A percentile compares a stretch with the other conserved stretches of the same genome.
Evolutionary conservation across 306 rosid species (phyloP).

Genomic region (Prunus fruticosa): DNA sequence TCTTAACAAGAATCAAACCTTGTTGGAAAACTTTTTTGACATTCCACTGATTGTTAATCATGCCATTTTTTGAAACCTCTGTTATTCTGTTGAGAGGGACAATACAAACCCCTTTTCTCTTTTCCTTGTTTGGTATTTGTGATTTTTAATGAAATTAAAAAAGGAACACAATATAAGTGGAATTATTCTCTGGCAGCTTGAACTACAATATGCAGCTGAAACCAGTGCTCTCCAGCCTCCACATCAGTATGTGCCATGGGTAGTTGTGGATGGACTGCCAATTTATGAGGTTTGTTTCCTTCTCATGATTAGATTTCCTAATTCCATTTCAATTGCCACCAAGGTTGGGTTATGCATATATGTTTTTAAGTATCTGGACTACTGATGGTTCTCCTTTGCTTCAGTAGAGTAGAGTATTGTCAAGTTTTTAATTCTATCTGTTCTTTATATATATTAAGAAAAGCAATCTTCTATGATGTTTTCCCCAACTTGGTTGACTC

Average conservation of each 20-base stretch:
- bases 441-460: background rate
- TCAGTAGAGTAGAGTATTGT: too few relatives aligned
- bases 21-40: background rate
- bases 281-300: slow-evolving; percentile 66
- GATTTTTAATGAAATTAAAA: background rate
- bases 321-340: background rate
- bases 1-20: background rate
- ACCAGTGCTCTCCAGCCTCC: slow-evolving; percentile 76
- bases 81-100: background rate
- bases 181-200: slow-evolving; percentile 56
- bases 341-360: background rate
- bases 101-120: background rate
- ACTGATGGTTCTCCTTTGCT: background rate
- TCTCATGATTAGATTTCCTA: background rate
- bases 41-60: background rate
- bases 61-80: background rate
- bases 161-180: background rate
- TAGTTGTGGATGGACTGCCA: slow-evolving; percentile 82
- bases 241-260: slow-evolving; percentile 87
- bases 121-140: background rate
- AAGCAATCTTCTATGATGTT: background rate
- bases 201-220: slow-evolving; percentile 63
- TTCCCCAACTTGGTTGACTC: background rate
- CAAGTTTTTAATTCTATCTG: background rate
- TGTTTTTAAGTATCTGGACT: background rate